phyloP scores from a whole-genome alignment of 2,329 filamentous ascomycete genomes.

The Decorospora gaudefroyi region DNA sequence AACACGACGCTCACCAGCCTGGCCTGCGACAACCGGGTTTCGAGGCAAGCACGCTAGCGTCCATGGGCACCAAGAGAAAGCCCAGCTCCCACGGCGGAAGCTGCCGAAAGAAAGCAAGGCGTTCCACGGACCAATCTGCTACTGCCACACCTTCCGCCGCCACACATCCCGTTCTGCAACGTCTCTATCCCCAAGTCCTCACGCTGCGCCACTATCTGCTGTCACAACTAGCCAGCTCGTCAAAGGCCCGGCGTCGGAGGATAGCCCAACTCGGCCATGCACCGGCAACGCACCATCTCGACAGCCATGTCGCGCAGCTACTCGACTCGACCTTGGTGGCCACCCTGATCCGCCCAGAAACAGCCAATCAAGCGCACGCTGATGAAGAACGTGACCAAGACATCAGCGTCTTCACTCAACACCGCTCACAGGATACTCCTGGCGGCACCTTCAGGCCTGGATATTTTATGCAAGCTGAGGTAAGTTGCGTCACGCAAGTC shows the following conservation, averaged over 20 bases:
- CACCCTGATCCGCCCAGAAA: constrained; percentile 42
- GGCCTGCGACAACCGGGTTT: neutral
- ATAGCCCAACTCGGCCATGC: constrained; percentile 47
- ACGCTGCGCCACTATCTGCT: constrained; percentile 74
- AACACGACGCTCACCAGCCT: neutral
- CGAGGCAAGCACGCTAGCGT: neutral
- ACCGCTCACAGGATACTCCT: constrained; percentile 43
- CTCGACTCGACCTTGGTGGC: constrained; percentile 75
- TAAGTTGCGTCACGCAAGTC: constrained; percentile 34
- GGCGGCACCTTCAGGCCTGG: constrained; percentile 39
- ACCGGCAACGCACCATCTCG: constrained; percentile 44
- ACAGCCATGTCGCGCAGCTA: constrained; percentile 56
- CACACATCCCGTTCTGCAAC: constrained; percentile 67
- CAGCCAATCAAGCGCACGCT: constrained; percentile 55
- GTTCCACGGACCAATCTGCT: constrained; percentile 38
- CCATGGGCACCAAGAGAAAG: constrained; percentile 41
- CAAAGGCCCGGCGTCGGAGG: constrained; percentile 58
- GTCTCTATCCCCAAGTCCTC: constrained; percentile 68
- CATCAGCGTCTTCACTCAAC: constrained; percentile 53
- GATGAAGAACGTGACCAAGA: constrained; percentile 43
- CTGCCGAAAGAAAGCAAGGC: constrained; percentile 32
- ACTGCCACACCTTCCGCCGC: constrained; percentile 39
- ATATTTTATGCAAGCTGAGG: constrained; percentile 50
- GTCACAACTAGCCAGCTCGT: constrained; percentile 66
- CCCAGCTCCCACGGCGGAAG: constrained; percentile 24